Evolutionary conservation across 1,139 yeast genomes (phyloP), one percentile per base, ranked within the genome.

Genomic region (Debaryomycetaceae sp.): DNA sequence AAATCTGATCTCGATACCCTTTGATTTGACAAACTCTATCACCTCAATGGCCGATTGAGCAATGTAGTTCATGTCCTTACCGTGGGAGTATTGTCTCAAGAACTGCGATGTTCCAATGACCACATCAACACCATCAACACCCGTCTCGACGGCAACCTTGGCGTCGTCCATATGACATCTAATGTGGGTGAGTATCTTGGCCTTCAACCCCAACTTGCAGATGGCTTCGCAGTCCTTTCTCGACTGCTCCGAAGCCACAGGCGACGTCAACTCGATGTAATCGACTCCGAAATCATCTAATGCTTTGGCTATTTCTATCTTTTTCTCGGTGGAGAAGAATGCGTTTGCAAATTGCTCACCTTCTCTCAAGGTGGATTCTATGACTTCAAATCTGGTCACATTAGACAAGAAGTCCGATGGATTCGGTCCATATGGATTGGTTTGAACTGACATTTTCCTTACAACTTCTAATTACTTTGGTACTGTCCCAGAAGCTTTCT

Each of bases 151-250:
- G 4, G 99, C 99, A 47, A 93, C 87, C 63, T 86, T 80, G 51
- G 98, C 99, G 61, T 93, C 99, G 66, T 93, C 98, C 98, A 93
- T 91, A 68, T 91, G 97, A 70, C 99, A 93, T 72, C 97, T 83
- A 58, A 91, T 91, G 66, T 91, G 97, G 42, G 86, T 81, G 59
- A 91, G 80, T 53, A 91, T 89, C 76, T 93, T 93, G 53, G 98
- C 95, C 75, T 87, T 90, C 65, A 93, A 83, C 4, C 98, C 98
- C 56, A 93, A 79, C 76, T 93, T 91, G 78, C 98, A 93, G 57
- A 93, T 93, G 49, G 97, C 98, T 73, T 93, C 97, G 76, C 98
- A 91, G 70, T 93, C 99, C 56, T 66, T 73, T 67, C 95, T 81
- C 49, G 93, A 83, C 72, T 93, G 98, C 69, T 93, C 98, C 46